Evolutionary conservation across 2,329 filamentous ascomycete genomes (phyloP), one percentile per base, ranked within the genome.

Genomic region (Fusarium newnesense): DNA sequence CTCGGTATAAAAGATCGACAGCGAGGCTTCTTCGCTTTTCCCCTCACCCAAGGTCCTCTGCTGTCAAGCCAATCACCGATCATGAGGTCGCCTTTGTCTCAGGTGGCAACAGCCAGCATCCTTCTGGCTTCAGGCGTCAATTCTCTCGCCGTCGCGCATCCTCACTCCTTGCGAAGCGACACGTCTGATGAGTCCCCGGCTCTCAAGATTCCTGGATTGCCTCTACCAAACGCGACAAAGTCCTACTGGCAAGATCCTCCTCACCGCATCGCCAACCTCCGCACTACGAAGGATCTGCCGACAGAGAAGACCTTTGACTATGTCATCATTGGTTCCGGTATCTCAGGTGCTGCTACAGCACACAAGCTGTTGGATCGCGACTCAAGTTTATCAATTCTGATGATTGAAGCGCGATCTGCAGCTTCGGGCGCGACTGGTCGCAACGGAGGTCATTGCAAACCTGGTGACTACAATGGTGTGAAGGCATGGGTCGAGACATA

Each of bases 171-270:
- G 12, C 49, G 56, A 26, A 58, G 61, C 15, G 30, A 71, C 30
- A 47, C 18, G 5, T 24, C 44, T 0, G 36, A 71, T 18, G 68
- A 67, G 24, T 30, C 57, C 12, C 62, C 65, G 1, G 36, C 36
- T 10, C 67, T 71, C 15, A 46, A 39, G 6, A 71, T 71, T 19
- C 68, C 67, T 7, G 68, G 68, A 11, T 19, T 71, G 18, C 68
- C 68, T 39, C 16, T 71, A 2, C 67, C 68, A 2, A 71, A 71
- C 30, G 67, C 62, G 28, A 71, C 68, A 30, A 70, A 71, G 19
- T 43, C 68, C 4, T 71, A 71, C 50, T 71, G 68, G 68, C 68
- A 71, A 2, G 67, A 71, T 9, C 67, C 68, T 42, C 68, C 68
- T 46, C 68, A 71, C n/a, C 62, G 67, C 16, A 71, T 71, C 28